phyloP scores from a whole-genome alignment of 352 stramenopile species.

The Pythium dissimile region DNA sequence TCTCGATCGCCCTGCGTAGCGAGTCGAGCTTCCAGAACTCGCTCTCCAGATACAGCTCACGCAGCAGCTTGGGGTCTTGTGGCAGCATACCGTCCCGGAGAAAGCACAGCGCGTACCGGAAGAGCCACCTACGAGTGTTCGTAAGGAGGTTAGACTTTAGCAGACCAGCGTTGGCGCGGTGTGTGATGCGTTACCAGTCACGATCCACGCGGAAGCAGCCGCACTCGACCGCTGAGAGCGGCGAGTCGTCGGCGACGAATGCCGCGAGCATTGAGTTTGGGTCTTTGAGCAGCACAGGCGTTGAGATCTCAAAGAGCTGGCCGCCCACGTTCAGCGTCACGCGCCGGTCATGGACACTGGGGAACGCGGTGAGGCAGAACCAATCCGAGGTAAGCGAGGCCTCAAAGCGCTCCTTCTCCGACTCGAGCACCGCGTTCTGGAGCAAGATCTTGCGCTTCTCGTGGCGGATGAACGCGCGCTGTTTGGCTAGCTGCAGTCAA shows the following conservation, averaged over 20 bases:
- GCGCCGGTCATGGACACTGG: constrained; percentile 34
- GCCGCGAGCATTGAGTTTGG: constrained; percentile 57
- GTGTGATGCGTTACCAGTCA: constrained; percentile 38
- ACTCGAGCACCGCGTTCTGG: constrained; percentile 67
- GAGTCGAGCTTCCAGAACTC: constrained; percentile 84
- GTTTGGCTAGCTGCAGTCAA: constrained; percentile 51
- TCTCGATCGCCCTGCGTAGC: constrained; percentile 70
- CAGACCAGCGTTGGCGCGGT: no score
- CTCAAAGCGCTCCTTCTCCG: constrained; percentile 69
- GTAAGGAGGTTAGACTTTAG: not conserved
- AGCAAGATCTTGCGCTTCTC: constrained; percentile 76
- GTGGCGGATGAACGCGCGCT: constrained; percentile 75
- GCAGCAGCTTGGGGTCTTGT: constrained; percentile 59
- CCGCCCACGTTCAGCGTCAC: constrained; percentile 68
- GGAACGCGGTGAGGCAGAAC: constrained; percentile 65
- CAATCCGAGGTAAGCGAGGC: constrained; percentile 68
- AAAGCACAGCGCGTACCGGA: constrained; percentile 76
- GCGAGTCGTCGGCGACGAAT: constrained; percentile 60
- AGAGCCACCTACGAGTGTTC: constrained; percentile 45
- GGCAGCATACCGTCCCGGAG: constrained; percentile 72
- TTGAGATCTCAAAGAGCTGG: constrained; percentile 70
- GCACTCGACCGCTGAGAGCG: constrained; percentile 47
- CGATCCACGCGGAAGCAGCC: constrained; percentile 74
- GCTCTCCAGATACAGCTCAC: constrained; percentile 69
- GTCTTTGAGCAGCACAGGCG: constrained; percentile 48